Base-by-base conservation (phyloP, 768 basidiomycete genomes). In the Phaeotremella skinneri region DNA sequence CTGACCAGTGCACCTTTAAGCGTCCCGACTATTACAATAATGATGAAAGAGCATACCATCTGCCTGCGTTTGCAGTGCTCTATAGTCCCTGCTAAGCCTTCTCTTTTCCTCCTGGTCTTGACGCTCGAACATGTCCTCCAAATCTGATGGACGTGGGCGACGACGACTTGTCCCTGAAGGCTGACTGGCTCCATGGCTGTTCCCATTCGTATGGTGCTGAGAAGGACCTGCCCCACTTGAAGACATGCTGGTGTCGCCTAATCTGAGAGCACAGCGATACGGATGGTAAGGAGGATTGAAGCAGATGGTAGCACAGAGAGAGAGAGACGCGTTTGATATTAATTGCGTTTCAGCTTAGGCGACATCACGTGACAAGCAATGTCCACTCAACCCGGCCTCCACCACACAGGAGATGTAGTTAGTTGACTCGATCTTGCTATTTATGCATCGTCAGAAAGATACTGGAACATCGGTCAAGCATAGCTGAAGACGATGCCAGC, bases 41-140 rank as follows among this genome's bases (percentile, higher is more conserved):
- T 49, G 41, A 47, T 26, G 26, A 41, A 43, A 17, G 23, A 29
- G 25, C 68, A 43, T 45, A 73, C 71, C 68, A 6, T 73, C 66
- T 21, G 64, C 63, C 43, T 68, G 39, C 25, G 26, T 54, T 42
- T 70, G 68, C 30, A 70, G n/a, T 0, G 51, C 61, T 32, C 67
- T 57, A 41, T 68, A 68, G 27, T 63, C 41, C 49, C 32, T 48
- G 5, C 59, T 55, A 37, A 66, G 50, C 58, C 37, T 60, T 47
- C 48, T 41, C 61, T 66, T 65, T 45, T 66, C 58, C 31, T 63
- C 58, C 13, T 53, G 16, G 60, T 61, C 53, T 23, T 49, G 58
- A 34, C 47, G 47, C 17, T 48, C 63, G 34, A 72, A 72, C 11
- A 64, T 58, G 26, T 67, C 63, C 16, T 62, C 54, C 23, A 65